Percentiles rank a stretch among this genome's conserved stretches.
Conservation (phyloP, 1,139 yeast genomes). For the Sugiyamaella sp. region DNA sequence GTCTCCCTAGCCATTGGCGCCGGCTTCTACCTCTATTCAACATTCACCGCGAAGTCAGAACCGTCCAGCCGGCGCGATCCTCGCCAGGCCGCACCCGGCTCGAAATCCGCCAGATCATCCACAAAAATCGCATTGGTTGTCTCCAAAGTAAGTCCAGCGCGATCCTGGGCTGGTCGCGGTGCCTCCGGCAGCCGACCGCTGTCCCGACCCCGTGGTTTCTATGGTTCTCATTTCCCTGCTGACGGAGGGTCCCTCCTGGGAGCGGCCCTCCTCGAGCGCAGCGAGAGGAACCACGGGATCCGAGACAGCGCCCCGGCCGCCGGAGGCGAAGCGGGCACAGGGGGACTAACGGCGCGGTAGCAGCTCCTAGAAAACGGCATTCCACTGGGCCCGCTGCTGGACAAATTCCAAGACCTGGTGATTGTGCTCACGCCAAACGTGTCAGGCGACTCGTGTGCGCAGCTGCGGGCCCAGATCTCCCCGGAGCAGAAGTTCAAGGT, state of each 20-base stretch:
- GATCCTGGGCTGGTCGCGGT: not conserved
- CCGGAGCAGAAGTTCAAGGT: slow-evolving; percentile 31
- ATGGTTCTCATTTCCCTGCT: too few relatives aligned
- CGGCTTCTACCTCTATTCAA: slow-evolving; percentile 11
- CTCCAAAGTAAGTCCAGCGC: slow-evolving; percentile 23
- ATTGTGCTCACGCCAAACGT: slow-evolving; percentile 35
- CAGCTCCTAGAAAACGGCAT: slow-evolving; percentile 31
- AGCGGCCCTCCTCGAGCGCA: too few relatives aligned
- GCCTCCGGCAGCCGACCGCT: too few relatives aligned
- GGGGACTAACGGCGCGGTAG: slow-evolving; percentile 12
- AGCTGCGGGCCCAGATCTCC: slow-evolving; percentile 31
- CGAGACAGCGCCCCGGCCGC: too few relatives aligned
- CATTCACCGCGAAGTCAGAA: not conserved
- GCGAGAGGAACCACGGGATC: too few relatives aligned
- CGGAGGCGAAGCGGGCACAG: not conserved
- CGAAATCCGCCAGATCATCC: slow-evolving; percentile 12
- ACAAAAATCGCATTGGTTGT: slow-evolving; percentile 31
- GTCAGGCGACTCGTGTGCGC: slow-evolving; percentile 19
- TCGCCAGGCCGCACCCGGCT: not conserved
- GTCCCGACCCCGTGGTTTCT: too few relatives aligned
- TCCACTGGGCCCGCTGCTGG: slow-evolving; percentile 32
- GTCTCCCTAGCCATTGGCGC: slow-evolving; percentile 9
- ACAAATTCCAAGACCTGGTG: slow-evolving; percentile 34
- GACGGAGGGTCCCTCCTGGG: too few relatives aligned
- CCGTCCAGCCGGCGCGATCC: slow-evolving; percentile 3